Evolutionary conservation across 2,329 filamentous ascomycete genomes (phyloP).

Genomic region (Ophiostoma populinum): DNA sequence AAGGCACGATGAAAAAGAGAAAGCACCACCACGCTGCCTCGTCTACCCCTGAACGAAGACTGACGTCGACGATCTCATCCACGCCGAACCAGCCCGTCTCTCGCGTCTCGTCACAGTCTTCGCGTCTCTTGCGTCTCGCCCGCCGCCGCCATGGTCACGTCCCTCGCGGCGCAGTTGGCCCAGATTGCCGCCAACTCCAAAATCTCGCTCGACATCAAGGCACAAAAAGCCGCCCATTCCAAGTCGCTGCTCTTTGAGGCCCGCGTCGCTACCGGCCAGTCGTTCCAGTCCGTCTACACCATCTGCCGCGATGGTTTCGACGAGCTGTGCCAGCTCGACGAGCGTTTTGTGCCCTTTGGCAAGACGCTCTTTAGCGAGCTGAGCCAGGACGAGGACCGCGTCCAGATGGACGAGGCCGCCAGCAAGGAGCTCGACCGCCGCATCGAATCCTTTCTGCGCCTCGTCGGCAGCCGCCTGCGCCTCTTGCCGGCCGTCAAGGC

Average conservation of each 20-base stretch:
- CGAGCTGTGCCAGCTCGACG: constrained; percentile 76
- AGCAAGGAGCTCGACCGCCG: constrained; percentile 66
- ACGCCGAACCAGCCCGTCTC: neutral
- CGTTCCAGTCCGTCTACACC: constrained; percentile 73
- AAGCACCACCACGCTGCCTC: constrained; percentile 1
- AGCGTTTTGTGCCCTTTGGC: constrained; percentile 57
- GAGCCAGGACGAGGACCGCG: constrained; percentile 76
- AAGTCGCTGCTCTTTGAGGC: constrained; percentile 91
- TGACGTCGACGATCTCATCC: constrained; percentile 2
- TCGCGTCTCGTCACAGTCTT: too few species aligned
- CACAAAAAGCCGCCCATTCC: constrained; percentile 78
- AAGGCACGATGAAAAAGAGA: constrained; percentile 5
- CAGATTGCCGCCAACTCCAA: constrained; percentile 81
- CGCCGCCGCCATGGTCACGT: constrained; percentile 31
- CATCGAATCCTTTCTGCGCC: constrained; percentile 65
- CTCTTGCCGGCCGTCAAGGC: constrained; percentile 80
- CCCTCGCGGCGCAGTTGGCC: constrained; percentile 85
- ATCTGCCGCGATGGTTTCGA: constrained; percentile 81
- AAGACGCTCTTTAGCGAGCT: constrained; percentile 81
- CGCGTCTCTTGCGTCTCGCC: too few species aligned
- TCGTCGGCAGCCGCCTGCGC: constrained; percentile 59
- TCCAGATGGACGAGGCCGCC: constrained; percentile 63
- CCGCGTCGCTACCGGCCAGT: constrained; percentile 69
- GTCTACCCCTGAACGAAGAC: neutral
- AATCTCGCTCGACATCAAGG: constrained; percentile 79